These are phyloP conservation scores for Schwanniomyces pseudopolymorphus DNA, from an alignment of 805 yeast species.

Conservation along the genomic window DNA sequence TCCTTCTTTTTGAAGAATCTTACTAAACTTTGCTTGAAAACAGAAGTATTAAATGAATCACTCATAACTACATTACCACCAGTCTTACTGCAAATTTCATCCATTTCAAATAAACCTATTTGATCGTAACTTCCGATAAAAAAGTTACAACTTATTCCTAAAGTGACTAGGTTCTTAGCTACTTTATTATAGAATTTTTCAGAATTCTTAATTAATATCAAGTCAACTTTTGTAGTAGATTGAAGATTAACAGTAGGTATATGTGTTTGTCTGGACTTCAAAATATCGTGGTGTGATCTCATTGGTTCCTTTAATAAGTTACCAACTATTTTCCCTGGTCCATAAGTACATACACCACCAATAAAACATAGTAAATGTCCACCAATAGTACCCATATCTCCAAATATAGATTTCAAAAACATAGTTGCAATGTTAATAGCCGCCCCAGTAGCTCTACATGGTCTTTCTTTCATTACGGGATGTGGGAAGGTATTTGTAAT, in stretches of 20 bases:
- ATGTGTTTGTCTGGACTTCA: conserved; percentile 35
- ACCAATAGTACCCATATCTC: conserved; percentile 47
- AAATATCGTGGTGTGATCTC: conserved; percentile 64
- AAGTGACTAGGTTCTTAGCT: conserved; percentile 45
- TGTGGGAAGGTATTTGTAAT: conserved; percentile 50
- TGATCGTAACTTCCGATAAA: conserved; percentile 71
- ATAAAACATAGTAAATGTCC: conserved; percentile 54
- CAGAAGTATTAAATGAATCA: conserved; percentile 66
- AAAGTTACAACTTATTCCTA: conserved; percentile 56
- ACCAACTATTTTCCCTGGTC: conserved; percentile 63
- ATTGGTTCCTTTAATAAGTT: conserved; percentile 58
- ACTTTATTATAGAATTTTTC: conserved; percentile 47
- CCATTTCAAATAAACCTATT: conserved; percentile 68
- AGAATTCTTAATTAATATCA: conserved; percentile 34
- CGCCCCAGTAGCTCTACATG: conserved; percentile 56
- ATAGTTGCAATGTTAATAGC: conserved; percentile 52
- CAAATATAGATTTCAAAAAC: conserved; percentile 37
- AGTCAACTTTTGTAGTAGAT: conserved; percentile 30
- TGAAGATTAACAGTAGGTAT: conserved; percentile 32
- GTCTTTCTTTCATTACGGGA: conserved; percentile 42
- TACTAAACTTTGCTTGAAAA: conserved; percentile 63
- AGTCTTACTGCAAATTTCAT: conserved; percentile 51
- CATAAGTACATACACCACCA: conserved; percentile 66
- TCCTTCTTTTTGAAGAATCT: conserved; percentile 46
- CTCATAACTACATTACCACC: conserved; percentile 65